phyloP scores from a whole-genome alignment of 345 rosid genomes.

The Melaleuca quinquenervia region DNA sequence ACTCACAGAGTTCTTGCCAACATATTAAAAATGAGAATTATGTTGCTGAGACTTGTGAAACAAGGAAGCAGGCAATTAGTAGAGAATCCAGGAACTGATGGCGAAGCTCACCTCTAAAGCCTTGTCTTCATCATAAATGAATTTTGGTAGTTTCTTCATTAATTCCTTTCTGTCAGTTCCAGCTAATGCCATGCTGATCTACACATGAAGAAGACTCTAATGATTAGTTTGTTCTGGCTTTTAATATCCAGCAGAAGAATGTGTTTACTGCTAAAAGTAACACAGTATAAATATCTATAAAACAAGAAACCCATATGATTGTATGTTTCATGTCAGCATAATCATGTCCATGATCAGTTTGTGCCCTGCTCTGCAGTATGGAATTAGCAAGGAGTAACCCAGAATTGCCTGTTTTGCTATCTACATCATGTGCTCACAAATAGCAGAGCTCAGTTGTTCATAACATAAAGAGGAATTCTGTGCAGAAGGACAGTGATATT shows the following conservation, averaged over 20 bases:
- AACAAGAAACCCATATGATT: not conserved
- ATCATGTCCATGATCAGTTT: not conserved
- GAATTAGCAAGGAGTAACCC: not conserved
- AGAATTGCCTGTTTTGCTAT: not conserved
- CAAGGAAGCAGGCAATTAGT: not conserved
- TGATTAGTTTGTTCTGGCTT: not conserved
- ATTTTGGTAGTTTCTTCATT: constrained; percentile 90
- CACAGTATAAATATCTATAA: not conserved
- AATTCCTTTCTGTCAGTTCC: constrained; percentile 76
- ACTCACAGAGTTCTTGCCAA: not conserved
- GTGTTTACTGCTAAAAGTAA: not conserved
- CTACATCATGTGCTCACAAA: not conserved
- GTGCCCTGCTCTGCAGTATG: not conserved
- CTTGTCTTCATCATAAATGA: constrained; percentile 95
- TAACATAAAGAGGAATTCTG: not conserved
- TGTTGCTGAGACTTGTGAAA: not conserved
- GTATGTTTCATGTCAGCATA: not conserved
- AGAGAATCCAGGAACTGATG: not conserved
- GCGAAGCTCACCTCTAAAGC: constrained; percentile 61
- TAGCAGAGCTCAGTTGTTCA: not conserved
- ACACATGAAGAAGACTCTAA: not conserved
- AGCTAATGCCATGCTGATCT: constrained; percentile 82
- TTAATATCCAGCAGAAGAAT: not conserved
- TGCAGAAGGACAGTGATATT: not conserved
- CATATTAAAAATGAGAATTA: not conserved